Conservation (phyloP, 1,284 basidiomycete species). For the Erythrobasidium hasegawianum region DNA sequence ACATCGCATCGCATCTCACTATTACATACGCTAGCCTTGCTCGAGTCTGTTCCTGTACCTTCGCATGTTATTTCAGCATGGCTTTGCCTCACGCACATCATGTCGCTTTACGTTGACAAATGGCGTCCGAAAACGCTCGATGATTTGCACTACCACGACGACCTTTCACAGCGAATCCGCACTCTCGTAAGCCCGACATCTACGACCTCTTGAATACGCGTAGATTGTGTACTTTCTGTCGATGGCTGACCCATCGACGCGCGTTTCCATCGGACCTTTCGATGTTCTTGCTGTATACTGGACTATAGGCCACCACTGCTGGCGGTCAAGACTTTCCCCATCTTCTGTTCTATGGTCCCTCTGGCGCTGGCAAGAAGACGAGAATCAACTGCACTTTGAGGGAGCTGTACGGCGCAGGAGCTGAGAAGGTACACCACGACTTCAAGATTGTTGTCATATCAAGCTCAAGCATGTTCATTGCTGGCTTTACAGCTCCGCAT, state of each 20-base stretch:
- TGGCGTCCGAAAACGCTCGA: conserved; percentile 81
- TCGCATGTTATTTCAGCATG: neutral
- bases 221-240: no score
- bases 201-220: neutral
- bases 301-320: conserved; percentile 21
- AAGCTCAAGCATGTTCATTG: no score
- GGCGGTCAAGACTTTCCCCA: conserved; percentile 77
- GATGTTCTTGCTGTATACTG: neutral
- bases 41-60: neutral
- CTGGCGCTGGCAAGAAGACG: conserved; percentile 97
- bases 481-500: conserved; percentile 93
- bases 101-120: conserved; percentile 53
- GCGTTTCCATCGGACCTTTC: neutral
- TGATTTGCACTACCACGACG: conserved; percentile 82
- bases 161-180: conserved; percentile 72
- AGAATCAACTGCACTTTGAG: conserved; percentile 83
- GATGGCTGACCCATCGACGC: neutral
- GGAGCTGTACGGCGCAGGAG: conserved; percentile 85
- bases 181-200: conserved; percentile 71
- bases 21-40: no score
- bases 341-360: conserved; percentile 95
- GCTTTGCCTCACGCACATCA: neutral
- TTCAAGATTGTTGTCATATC: no score
- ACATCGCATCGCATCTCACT: no score
- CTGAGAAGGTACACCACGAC: conserved; percentile 92